phyloP scores from a whole-genome alignment of 2,329 filamentous ascomycete genomes.

The Penicillium sp. region DNA sequence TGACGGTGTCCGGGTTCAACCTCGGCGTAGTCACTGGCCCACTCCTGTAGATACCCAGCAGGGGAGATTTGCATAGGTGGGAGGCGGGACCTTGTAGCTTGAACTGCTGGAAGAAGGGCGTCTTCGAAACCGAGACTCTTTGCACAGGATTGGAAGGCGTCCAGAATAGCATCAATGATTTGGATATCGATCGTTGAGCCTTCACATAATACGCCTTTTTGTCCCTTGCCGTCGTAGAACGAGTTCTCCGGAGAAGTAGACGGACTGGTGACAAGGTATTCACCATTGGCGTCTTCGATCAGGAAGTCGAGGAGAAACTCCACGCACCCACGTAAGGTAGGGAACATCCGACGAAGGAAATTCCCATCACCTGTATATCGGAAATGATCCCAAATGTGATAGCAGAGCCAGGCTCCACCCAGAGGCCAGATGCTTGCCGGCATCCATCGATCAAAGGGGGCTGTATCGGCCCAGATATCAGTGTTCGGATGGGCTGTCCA shows the following conservation, averaged over 20 bases:
- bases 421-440: conserved; percentile 44
- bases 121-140: conserved; percentile 11
- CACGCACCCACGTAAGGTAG: conserved; percentile 27
- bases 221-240: conserved; percentile 24
- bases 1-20: conserved; percentile 52
- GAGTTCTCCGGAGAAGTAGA: conserved; percentile 33
- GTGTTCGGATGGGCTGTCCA: conserved; percentile 59
- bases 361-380: conserved; percentile 44
- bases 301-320: conserved; percentile 33
- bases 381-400: conserved; percentile 58
- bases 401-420: conserved; percentile 59
- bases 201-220: conserved; percentile 31
- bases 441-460: conserved; percentile 46
- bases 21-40: conserved; percentile 36
- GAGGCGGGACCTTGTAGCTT: conserved; percentile 13
- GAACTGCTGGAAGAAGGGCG: conserved; percentile 16
- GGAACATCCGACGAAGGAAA: conserved; percentile 24
- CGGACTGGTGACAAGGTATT: conserved; percentile 27
- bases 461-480: conserved; percentile 59
- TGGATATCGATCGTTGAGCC: conserved; percentile 50
- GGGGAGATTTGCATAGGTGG: conserved; percentile 23
- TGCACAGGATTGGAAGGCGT: conserved; percentile 24
- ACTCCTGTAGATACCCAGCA: conserved; percentile 32
- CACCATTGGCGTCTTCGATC: conserved; percentile 20
- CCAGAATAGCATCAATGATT: conserved; percentile 42